These are phyloP conservation scores for Zoysia japonica DNA, from an alignment of 176 grass and related monocot species.

Conservation along the genomic window DNA sequence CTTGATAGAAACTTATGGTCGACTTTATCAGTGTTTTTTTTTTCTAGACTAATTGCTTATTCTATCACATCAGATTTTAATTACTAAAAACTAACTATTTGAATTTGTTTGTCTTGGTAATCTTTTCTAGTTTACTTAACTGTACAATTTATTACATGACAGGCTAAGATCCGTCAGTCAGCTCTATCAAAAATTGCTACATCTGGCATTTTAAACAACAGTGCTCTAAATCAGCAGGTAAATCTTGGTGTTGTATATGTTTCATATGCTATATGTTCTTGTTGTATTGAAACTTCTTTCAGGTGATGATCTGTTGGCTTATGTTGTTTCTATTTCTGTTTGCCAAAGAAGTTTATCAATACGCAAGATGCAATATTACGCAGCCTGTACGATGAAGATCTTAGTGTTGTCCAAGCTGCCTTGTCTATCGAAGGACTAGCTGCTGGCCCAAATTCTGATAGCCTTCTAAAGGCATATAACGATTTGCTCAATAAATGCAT, in stretches of 20 bases:
- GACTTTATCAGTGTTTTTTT: neutral
- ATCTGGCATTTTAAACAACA: constrained; percentile 56
- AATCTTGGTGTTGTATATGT: constrained; percentile 19
- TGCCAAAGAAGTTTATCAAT: constrained; percentile 64
- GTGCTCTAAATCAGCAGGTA: constrained; percentile 60
- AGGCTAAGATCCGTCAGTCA: constrained; percentile 68
- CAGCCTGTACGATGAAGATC: constrained; percentile 77
- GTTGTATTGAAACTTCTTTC: constrained; percentile 22
- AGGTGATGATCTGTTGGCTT: constrained; percentile 23
- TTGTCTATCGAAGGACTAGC: constrained; percentile 88
- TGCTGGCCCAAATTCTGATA: constrained; percentile 43
- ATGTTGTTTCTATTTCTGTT: constrained; percentile 29
- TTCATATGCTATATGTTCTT: constrained; percentile 18
- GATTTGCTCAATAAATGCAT: constrained; percentile 68
- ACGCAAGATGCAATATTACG: constrained; percentile 73
- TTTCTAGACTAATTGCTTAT: constrained; percentile 14
- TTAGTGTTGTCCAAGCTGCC: constrained; percentile 85
- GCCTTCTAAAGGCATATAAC: constrained; percentile 69
- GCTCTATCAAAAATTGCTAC: constrained; percentile 73
- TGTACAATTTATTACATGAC: constrained; percentile 31
- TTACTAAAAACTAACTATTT: neutral
- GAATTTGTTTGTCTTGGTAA: constrained; percentile 34
- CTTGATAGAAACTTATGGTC: neutral
- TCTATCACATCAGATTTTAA: constrained; percentile 26
- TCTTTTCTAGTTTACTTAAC: neutral